Conservation (phyloP, 345 rosid genomes). For the Cardamine resedifolia region DNA sequence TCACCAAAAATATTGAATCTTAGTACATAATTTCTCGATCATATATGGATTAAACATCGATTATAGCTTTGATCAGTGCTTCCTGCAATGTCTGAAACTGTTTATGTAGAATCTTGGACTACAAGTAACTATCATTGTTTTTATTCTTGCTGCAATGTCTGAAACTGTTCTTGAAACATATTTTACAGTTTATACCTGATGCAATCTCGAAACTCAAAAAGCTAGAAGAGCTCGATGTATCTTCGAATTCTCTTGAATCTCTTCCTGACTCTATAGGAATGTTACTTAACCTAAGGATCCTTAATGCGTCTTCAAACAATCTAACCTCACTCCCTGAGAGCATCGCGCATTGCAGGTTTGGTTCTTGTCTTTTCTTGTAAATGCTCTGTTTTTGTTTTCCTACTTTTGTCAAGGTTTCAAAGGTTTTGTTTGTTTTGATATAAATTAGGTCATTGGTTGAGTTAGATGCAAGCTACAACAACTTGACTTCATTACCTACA, state of each 20-base stretch:
- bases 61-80: background rate
- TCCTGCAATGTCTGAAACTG: no score
- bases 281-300: slow-evolving; percentile 59
- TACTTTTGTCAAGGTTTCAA: background rate
- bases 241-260: slow-evolving; percentile 60
- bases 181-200: slow-evolving; percentile 75
- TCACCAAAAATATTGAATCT: background rate
- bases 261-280: slow-evolving; percentile 87
- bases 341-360: slow-evolving; percentile 48
- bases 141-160: background rate
- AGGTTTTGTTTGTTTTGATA: background rate
- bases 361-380: background rate
- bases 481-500: slow-evolving; percentile 60
- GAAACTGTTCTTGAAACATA: background rate
- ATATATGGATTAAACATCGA: background rate
- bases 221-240: slow-evolving; percentile 70
- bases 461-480: slow-evolving; percentile 87
- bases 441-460: slow-evolving; percentile 65
- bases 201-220: slow-evolving; percentile 68
- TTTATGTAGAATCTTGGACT: background rate
- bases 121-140: background rate
- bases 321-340: slow-evolving; percentile 75
- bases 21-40: background rate
- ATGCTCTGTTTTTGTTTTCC: background rate
- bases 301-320: slow-evolving; percentile 67